phyloP scores from a whole-genome alignment of 2,329 filamentous ascomycete genomes.

The Tolypocladium tundrense region DNA sequence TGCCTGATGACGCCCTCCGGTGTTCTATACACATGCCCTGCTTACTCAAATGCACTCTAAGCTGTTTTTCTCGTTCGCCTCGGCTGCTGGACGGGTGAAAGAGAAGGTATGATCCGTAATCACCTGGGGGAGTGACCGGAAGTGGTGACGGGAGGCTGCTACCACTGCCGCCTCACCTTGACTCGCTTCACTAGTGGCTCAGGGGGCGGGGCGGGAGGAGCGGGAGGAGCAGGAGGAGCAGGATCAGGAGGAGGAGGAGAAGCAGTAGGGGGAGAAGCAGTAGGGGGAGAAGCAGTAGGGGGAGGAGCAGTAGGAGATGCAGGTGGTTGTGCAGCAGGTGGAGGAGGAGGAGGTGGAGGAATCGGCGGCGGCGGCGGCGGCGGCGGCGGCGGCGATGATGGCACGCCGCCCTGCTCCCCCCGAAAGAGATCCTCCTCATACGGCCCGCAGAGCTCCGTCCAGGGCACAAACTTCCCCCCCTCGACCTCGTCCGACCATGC shows the following conservation, averaged over 20 bases:
- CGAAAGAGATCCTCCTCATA: conserved; percentile 12
- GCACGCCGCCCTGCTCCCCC: conserved; percentile 5
- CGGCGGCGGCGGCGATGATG: not conserved
- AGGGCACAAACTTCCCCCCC: conserved; percentile 14
- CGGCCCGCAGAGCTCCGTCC: conserved; percentile 15
- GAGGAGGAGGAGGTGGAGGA: not conserved
- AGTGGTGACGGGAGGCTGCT: not conserved
- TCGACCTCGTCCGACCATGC: conserved; percentile 11
- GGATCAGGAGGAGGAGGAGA: not conserved
- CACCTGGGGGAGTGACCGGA: not conserved
- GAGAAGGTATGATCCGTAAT: not conserved
- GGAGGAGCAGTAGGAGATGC: not conserved
- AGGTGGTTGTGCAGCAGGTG: no score
- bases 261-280: not conserved
- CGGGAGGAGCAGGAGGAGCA: not conserved
- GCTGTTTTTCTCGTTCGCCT: no score
- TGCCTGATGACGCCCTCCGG: not conserved
- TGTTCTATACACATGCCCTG: not conserved
- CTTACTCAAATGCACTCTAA: not conserved
- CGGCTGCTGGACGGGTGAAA: not conserved
- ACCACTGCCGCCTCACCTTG: not conserved
- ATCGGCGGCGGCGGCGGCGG: not conserved
- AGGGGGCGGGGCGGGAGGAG: not conserved
- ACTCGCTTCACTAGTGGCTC: not conserved
- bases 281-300: not conserved